Base-by-base conservation (phyloP, 1,284 basidiomycete species). In the Microstroma glucosiphilum region DNA sequence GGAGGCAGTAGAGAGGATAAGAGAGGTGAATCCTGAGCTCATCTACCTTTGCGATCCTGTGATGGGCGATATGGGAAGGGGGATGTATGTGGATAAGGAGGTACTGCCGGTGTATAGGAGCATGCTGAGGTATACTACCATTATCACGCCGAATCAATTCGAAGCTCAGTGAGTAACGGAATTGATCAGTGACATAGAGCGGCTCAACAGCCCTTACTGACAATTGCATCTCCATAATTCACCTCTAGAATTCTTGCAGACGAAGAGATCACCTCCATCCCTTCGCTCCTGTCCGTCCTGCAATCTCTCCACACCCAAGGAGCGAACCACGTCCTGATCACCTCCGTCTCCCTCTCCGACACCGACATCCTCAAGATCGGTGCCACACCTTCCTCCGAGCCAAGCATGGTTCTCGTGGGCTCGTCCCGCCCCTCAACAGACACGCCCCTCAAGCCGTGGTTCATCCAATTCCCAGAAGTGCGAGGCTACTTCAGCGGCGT, bases 121-220 rank as follows among this genome's bases (percentile, higher is more conserved):
- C 19, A 85, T 98, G 81, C 83, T 99, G 1, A 83, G 85, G 17
- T 81, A 88, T 23, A 88, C 93, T 1, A 91, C 89, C 0, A 88
- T 97, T 61, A 94, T 96, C 68, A 93, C 94, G 0, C 94, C 94
- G 0, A 99, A 99, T 78, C 96, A 93, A 85, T 99, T 94, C 69
- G 96, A 99, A 82, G 89, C 90, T 60, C 92, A 97, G 91, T 93
- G 30, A 37, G 30, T 37, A 9, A 4, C 30, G 77, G 30, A 9
- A 37, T n/a, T n/a, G n/a, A n/a, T n/a, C n/a, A 79, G 88, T 83
- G 15, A 17, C 21, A 23, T 15, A n/a, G n/a, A n/a, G n/a, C n/a
- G n/a, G n/a, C n/a, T n/a, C n/a, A n/a, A n/a, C n/a, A n/a, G n/a
- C n/a, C n/a, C n/a, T 15, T 59, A 23, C 25, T 19, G 1, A 73